A percentile compares a stretch with the other conserved stretches of the same genome.
These are phyloP conservation scores for Candida glucosophila DNA, from an alignment of 1,139 yeast genomes.

Conservation along the genomic window DNA sequence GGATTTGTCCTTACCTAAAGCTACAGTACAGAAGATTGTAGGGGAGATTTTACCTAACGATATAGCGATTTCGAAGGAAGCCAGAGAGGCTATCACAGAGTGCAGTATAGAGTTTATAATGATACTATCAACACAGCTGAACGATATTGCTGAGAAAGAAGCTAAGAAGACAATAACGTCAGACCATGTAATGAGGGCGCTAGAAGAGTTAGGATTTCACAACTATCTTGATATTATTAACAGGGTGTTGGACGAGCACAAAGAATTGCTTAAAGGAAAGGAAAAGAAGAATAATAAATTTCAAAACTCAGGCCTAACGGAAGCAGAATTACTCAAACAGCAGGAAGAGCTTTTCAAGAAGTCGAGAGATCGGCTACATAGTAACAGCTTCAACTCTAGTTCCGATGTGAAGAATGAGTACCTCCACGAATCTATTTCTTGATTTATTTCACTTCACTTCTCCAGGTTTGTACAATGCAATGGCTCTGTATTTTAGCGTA, in stretches of 20 bases:
- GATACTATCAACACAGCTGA: conserved; percentile 88
- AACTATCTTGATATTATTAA: conserved; percentile 80
- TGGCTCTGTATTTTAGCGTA: too few relatives aligned
- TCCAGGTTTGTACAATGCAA: too few relatives aligned
- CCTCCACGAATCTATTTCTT: too few relatives aligned
- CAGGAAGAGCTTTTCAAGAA: conserved; percentile 90
- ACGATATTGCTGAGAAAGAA: conserved; percentile 94
- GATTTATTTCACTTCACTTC: too few relatives aligned
- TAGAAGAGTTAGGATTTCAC: conserved; percentile 79
- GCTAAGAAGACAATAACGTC: conserved; percentile 94
- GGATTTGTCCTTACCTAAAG: conserved; percentile 46
- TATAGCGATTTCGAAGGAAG: conserved; percentile 83
- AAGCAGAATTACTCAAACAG: conserved; percentile 83
- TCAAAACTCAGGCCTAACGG: conserved; percentile 85
- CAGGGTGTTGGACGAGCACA: conserved; percentile 76
- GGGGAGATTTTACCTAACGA: conserved; percentile 85
- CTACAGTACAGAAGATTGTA: conserved; percentile 92
- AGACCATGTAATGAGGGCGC: conserved; percentile 89
- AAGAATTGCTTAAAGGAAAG: conserved; percentile 78
- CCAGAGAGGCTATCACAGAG: conserved; percentile 90
- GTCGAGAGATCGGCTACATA: conserved; percentile 69
- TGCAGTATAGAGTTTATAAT: conserved; percentile 94
- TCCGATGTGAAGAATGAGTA: conserved; percentile 8
- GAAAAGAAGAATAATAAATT: conserved; percentile 90
- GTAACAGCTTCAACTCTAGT: conserved; percentile 4